A percentile compares a stretch with the other conserved stretches of the same genome.
Evolutionary conservation across 208 protist genomes (phyloP).

Genomic region (Trypanosoma theileri): DNA sequence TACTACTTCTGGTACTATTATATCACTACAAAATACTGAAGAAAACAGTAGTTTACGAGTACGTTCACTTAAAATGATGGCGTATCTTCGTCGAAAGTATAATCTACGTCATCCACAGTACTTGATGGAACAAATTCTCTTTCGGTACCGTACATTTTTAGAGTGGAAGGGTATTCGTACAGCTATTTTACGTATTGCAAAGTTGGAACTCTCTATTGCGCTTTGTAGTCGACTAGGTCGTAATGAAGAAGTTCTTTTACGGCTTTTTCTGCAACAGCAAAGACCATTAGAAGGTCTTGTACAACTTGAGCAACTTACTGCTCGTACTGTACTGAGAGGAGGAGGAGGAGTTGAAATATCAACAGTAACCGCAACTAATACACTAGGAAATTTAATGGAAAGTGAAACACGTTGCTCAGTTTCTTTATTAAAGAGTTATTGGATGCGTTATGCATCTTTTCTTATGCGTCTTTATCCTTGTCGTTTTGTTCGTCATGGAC

Average conservation of each 20-base stretch:
- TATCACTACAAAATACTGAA: neutral
- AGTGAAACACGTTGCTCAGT: too few relatives aligned
- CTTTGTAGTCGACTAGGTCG: conserved; percentile 9
- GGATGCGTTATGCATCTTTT: conserved; percentile 25
- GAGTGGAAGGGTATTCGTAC: conserved; percentile 15
- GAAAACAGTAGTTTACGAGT: neutral
- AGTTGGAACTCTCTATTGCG: neutral
- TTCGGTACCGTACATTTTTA: conserved; percentile 13
- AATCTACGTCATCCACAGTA: conserved; percentile 9
- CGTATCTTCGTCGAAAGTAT: conserved; percentile 19
- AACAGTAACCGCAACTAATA: too few relatives aligned
- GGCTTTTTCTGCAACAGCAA: conserved; percentile 22
- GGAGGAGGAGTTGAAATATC: neutral
- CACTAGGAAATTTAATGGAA: too few relatives aligned
- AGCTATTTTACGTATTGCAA: conserved; percentile 24
- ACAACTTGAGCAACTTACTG: conserved; percentile 28
- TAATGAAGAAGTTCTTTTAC: conserved; percentile 11
- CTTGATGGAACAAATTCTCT: conserved; percentile 10
- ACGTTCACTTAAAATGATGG: conserved; percentile 13
- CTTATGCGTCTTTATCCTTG: conserved; percentile 35
- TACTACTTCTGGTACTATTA: neutral
- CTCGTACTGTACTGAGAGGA: neutral
- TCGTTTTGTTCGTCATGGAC: conserved; percentile 34
- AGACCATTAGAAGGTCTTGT: conserved; percentile 36
- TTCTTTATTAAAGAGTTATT: conserved; percentile 14